phyloP scores from a whole-genome alignment of 2,329 filamentous ascomycete species.

The Fusarium globosum region DNA sequence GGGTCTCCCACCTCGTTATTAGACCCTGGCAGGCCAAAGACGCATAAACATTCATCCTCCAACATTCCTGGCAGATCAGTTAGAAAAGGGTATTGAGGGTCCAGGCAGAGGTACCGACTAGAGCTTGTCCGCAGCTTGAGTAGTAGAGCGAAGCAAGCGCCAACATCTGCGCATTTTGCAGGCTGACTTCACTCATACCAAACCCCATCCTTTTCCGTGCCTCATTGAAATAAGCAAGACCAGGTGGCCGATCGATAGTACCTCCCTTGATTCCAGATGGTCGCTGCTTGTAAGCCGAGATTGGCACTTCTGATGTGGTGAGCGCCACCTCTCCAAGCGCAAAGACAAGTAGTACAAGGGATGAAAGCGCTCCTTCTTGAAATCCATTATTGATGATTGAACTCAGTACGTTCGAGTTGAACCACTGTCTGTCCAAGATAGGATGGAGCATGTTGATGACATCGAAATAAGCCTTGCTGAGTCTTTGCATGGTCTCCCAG shows the following conservation, averaged over 20 bases:
- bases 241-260: constrained; percentile 61
- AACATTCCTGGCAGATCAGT: constrained; percentile 62
- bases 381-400: constrained; percentile 58
- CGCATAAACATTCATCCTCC: constrained; percentile 66
- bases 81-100: not conserved
- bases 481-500: constrained; percentile 61
- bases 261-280: constrained; percentile 66
- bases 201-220: constrained; percentile 70
- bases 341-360: constrained; percentile 67
- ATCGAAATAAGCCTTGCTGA: constrained; percentile 68
- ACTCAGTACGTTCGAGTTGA: constrained; percentile 59
- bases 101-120: constrained; percentile 52
- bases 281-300: constrained; percentile 56
- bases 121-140: constrained; percentile 62
- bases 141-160: constrained; percentile 67
- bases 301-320: constrained; percentile 60
- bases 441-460: constrained; percentile 69
- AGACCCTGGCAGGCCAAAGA: constrained; percentile 68
- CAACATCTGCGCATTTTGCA: constrained; percentile 70
- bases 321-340: constrained; percentile 68
- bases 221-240: constrained; percentile 70
- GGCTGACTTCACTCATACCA: constrained; percentile 62
- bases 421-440: constrained; percentile 67
- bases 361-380: constrained; percentile 60
- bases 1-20: constrained; percentile 59